Evolutionary conservation across 2,329 filamentous ascomycete species (phyloP), one percentile per base, ranked within the genome.

Genomic region (Ophiostoma sp.): DNA sequence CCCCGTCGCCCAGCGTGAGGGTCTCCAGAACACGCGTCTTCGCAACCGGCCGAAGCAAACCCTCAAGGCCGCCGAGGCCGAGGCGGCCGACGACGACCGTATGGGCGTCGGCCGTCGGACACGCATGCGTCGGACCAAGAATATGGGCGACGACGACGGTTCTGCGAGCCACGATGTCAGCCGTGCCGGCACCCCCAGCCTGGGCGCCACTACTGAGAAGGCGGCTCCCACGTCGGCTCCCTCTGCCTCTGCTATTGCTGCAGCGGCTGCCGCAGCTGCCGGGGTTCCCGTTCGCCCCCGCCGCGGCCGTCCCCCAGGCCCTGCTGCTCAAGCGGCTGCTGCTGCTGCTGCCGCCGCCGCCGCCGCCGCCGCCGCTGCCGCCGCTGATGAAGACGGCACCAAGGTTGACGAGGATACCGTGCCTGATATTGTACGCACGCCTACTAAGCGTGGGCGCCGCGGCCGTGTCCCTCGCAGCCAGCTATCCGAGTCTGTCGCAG

Each of bases 11-110:
- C 86, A 89, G 73, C 79, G 81, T 52, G 79, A 91, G 60, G 85
- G 86, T 35, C 79, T 83, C 71, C 82, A 83, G 73, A 86, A 85
- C 67, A 82, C 83, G 4, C 81, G 86, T 39, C 79, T 87, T 48
- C 84, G 86, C 68, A 86, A 86, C 75, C 83, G 86, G 71, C 84
- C 84, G 7, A 84, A 83, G 76, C 84, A 84, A 74, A 88, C 85
- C 3, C 84, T 83, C 72, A 87, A 87, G 77, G 84, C 85, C n/a
- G 83, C 84, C 13, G 86, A 88, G 74, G 81, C 84, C 13, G 74
- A 74, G 23, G 80, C 80, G 4, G 81, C 82, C 54, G 78, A 79
- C 23, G 79, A 78, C 35, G 75, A 76, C 13, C 33, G 33, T 8
- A 73, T 84, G 33, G 78, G 84, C 3, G 80, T 81, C 13, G 84